A percentile compares a stretch with the other conserved stretches of the same genome.
Evolutionary conservation across 2,329 filamentous ascomycete genomes (phyloP).

Genomic region (Incumbomyces delicatus): DNA sequence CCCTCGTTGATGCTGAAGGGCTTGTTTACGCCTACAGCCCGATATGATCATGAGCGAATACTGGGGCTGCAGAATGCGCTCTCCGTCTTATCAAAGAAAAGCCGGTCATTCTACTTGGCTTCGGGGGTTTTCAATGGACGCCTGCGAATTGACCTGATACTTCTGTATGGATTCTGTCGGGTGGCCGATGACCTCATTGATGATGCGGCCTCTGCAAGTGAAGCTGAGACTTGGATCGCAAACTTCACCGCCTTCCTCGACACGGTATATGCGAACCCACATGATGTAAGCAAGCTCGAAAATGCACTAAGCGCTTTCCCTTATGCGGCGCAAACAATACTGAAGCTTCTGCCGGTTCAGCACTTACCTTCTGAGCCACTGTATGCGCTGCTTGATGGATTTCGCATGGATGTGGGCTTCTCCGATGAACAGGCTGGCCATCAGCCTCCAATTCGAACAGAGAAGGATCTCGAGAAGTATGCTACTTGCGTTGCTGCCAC

Average conservation of each 20-base stretch:
- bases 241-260: slow-evolving; percentile 51
- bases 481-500: slow-evolving; percentile 61
- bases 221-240: slow-evolving; percentile 49
- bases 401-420: slow-evolving; percentile 58
- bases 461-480: slow-evolving; percentile 53
- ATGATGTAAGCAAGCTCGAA: slow-evolving; percentile 20
- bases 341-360: slow-evolving; percentile 49
- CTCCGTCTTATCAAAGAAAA: slow-evolving; percentile 50
- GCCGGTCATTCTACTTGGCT: slow-evolving; percentile 64
- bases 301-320: slow-evolving; percentile 40
- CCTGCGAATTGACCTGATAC: slow-evolving; percentile 56
- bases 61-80: slow-evolving; percentile 51
- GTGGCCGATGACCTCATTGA: slow-evolving; percentile 66
- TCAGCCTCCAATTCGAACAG: slow-evolving; percentile 48
- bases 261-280: slow-evolving; percentile 35
- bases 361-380: slow-evolving; percentile 51
- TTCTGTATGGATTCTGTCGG: slow-evolving; percentile 65
- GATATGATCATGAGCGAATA: slow-evolving; percentile 51
- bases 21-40: slow-evolving; percentile 37
- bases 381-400: slow-evolving; percentile 56
- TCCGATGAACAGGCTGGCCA: slow-evolving; percentile 15
- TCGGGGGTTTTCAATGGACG: slow-evolving; percentile 59
- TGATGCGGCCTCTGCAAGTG: slow-evolving; percentile 43
- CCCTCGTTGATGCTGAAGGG: slow-evolving; percentile 44
- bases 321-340: slow-evolving; percentile 40